Percentiles rank a stretch among this genome's conserved stretches.
Evolutionary conservation across 148 eudicot genomes (phyloP).

Genomic region (Euryodendron excelsum): DNA sequence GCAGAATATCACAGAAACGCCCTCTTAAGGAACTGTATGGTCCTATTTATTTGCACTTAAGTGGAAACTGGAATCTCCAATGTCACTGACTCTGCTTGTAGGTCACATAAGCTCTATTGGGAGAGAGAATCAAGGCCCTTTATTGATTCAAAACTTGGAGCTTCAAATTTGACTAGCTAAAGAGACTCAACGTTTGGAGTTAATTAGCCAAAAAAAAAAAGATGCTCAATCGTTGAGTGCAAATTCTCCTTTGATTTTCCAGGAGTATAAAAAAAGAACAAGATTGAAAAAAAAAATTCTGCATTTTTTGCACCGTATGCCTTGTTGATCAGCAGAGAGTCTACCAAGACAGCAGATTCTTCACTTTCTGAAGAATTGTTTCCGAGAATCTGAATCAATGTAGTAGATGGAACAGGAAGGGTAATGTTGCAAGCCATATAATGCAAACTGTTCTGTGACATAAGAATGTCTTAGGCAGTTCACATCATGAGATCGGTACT

Average conservation of each 20-base stretch:
- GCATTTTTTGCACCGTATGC: too few species aligned
- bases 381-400: background rate
- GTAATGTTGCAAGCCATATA: background rate
- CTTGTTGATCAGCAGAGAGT: background rate
- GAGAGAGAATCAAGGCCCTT: background rate
- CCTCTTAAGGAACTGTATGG: background rate
- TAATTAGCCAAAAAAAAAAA: too few species aligned
- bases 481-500: too few species aligned
- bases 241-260: background rate
- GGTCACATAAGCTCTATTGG: too few species aligned
- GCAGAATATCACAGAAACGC: background rate
- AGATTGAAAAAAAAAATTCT: background rate
- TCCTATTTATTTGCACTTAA: background rate
- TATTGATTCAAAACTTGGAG: background rate
- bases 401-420: background rate
- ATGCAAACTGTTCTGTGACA: background rate
- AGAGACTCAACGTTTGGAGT: background rate
- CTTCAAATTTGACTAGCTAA: too few species aligned
- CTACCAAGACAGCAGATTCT: background rate
- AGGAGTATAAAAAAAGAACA: background rate
- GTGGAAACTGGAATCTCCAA: background rate
- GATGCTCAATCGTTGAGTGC: too few species aligned
- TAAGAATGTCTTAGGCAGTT: too few species aligned
- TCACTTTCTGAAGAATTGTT: background rate
- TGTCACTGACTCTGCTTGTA: background rate